Evolutionary conservation across 179 eudicot species (phyloP).

Genomic region (Heliamphora pulchella): DNA sequence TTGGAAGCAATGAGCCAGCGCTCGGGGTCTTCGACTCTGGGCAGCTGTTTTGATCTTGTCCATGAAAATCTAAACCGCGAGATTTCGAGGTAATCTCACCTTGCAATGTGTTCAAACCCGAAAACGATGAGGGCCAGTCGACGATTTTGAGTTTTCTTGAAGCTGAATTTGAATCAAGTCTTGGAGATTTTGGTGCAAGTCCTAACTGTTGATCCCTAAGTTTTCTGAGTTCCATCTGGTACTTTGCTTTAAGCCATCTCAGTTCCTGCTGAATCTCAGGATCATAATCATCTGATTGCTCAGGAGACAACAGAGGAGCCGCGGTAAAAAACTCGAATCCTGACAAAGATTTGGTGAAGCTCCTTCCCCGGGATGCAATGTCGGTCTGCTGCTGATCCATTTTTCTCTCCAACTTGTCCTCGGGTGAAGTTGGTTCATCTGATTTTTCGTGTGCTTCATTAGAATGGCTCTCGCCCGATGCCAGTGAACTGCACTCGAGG

Average conservation of each 20-base stretch:
- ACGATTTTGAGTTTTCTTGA: background rate
- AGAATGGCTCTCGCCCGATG: constrained; percentile 28
- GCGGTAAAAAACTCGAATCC: constrained; percentile 15
- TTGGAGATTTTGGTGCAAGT: constrained; percentile 19
- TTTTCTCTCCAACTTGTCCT: constrained; percentile 15
- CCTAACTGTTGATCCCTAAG: constrained; percentile 44
- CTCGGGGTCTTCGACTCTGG: constrained; percentile 29
- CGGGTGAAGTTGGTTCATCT: constrained; percentile 12
- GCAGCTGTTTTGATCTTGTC: constrained; percentile 24
- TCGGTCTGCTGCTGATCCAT: background rate
- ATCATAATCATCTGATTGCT: constrained; percentile 25
- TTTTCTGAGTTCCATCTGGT: constrained; percentile 51
- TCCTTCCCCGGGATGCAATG: background rate
- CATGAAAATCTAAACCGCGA: background rate
- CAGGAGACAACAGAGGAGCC: constrained; percentile 11
- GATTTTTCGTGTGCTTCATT: constrained; percentile 29
- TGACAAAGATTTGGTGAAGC: background rate
- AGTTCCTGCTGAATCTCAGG: constrained; percentile 49
- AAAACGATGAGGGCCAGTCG: background rate
- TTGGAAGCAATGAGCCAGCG: constrained; percentile 33
- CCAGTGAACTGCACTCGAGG: constrained; percentile 34
- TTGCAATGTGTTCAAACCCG: constrained; percentile 13
- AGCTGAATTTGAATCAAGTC: constrained; percentile 3
- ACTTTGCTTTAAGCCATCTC: constrained; percentile 78
- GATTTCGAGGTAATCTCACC: constrained; percentile 15